Evolutionary conservation across 495 filamentous ascomycete genomes (phyloP).

Genomic region (Xylona heveae): DNA sequence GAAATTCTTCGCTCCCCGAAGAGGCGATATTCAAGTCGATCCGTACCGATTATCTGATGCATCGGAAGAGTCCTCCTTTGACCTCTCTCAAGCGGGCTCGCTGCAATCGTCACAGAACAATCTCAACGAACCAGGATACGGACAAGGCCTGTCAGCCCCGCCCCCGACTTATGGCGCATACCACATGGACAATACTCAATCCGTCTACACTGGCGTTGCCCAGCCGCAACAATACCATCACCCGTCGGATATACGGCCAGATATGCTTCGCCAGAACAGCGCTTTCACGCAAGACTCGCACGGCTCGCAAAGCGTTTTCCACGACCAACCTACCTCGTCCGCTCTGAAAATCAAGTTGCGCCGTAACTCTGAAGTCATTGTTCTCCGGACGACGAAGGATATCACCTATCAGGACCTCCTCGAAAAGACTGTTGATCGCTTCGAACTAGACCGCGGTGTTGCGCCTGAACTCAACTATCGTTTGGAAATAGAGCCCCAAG

Average conservation of each 20-base stretch:
- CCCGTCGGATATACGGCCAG: slow-evolving; percentile 14
- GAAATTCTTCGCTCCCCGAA: slow-evolving; percentile 71
- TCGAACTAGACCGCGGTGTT: slow-evolving; percentile 34
- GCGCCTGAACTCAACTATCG: too few relatives aligned
- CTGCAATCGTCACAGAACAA: slow-evolving; percentile 56
- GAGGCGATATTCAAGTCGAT: slow-evolving; percentile 85
- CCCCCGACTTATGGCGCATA: slow-evolving; percentile 27
- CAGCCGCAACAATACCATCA: slow-evolving; percentile 20
- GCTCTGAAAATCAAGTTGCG: slow-evolving; percentile 77
- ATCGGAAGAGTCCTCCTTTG: slow-evolving; percentile 47
- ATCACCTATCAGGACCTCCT: slow-evolving; percentile 59
- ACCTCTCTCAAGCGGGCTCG: slow-evolving; percentile 31
- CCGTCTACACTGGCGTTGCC: slow-evolving; percentile 20
- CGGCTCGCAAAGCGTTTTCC: slow-evolving; percentile 18
- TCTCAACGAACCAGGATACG: slow-evolving; percentile 34
- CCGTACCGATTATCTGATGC: slow-evolving; percentile 17
- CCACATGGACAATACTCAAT: slow-evolving; percentile 33
- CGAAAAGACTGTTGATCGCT: slow-evolving; percentile 57
- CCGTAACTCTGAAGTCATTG: slow-evolving; percentile 75
- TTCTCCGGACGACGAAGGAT: slow-evolving; percentile 67
- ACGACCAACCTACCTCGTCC: slow-evolving; percentile 28
- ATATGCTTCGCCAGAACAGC: slow-evolving; percentile 49
- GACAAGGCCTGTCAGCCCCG: slow-evolving; percentile 28
- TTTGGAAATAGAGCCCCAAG: too few relatives aligned
- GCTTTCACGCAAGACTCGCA: slow-evolving; percentile 51